These are phyloP conservation scores for Biscogniauxia marginata DNA, from an alignment of 2,329 filamentous ascomycete species.

Conservation along the genomic window DNA sequence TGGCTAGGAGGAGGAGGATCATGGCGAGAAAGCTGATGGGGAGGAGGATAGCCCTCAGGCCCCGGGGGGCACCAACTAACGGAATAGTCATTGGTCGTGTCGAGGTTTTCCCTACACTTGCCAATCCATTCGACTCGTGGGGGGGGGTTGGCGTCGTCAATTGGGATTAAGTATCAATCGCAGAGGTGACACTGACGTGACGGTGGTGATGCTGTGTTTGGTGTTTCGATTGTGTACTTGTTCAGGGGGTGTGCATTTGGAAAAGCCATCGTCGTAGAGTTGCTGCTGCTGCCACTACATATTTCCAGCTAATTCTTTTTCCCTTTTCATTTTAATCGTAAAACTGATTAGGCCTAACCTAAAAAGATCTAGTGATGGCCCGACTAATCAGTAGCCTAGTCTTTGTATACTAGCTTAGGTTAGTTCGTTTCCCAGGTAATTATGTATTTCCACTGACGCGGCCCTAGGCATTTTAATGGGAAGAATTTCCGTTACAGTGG, in stretches of 20 bases:
- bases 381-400: neutral
- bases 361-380: neutral
- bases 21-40: conserved; percentile 19
- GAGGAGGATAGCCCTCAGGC: conserved; percentile 23
- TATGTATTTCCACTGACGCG: neutral
- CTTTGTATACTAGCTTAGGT: neutral
- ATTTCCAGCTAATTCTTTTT: too few species aligned
- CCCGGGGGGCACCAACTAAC: conserved; percentile 12
- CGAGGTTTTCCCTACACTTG: neutral
- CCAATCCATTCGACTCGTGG: neutral
- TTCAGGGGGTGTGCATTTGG: neutral
- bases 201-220: neutral
- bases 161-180: too few species aligned
- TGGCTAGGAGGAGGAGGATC: conserved; percentile 15
- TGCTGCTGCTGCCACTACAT: too few species aligned
- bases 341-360: too few species aligned
- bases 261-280: neutral
- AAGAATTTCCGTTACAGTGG: neutral
- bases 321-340: too few species aligned
- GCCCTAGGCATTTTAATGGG: neutral
- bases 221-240: neutral
- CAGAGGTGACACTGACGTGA: neutral
- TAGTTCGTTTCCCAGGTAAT: neutral
- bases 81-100: neutral
- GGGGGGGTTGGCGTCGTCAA: neutral